Evolutionary conservation across 2,329 filamentous ascomycete genomes (phyloP).

Genomic region (Curvularia lunata): DNA sequence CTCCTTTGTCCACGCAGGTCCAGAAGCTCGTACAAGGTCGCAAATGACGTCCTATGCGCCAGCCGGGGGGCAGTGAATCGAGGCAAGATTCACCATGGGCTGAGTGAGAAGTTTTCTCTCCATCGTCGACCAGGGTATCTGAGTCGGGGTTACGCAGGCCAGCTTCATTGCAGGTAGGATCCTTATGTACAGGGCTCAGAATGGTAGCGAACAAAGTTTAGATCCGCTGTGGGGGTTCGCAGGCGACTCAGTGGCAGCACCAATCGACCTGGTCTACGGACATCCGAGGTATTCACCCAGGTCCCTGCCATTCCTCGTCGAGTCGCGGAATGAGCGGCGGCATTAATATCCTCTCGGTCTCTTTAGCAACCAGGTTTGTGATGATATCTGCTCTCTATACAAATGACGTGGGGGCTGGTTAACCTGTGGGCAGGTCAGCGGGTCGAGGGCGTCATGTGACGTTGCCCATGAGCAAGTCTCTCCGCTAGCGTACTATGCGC

Average conservation of each 20-base stretch:
- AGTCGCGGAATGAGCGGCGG: background rate
- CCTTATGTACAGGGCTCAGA: constrained; percentile 3
- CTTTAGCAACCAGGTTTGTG: background rate
- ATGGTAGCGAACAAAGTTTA: constrained; percentile 11
- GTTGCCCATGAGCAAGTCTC: constrained; percentile 6
- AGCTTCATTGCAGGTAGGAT: constrained; percentile 8
- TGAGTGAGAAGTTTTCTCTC: background rate
- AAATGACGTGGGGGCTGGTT: background rate
- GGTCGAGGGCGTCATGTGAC: background rate
- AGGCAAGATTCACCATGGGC: too few species aligned
- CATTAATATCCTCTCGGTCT: background rate
- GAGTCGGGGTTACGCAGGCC: background rate
- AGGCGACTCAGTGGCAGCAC: background rate
- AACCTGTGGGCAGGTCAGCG: background rate
- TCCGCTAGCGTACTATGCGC: constrained; percentile 17
- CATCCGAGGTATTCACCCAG: background rate
- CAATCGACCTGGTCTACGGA: background rate
- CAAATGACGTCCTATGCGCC: constrained; percentile 23
- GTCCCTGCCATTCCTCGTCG: background rate
- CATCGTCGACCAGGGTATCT: background rate
- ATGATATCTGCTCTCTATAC: background rate
- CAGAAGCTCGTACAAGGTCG: constrained; percentile 13
- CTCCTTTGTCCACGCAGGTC: constrained; percentile 21
- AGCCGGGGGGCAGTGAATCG: too few species aligned
- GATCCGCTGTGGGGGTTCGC: constrained; percentile 18